Base-by-base conservation (phyloP, 305 asterid species). In the Rubia occidens region DNA sequence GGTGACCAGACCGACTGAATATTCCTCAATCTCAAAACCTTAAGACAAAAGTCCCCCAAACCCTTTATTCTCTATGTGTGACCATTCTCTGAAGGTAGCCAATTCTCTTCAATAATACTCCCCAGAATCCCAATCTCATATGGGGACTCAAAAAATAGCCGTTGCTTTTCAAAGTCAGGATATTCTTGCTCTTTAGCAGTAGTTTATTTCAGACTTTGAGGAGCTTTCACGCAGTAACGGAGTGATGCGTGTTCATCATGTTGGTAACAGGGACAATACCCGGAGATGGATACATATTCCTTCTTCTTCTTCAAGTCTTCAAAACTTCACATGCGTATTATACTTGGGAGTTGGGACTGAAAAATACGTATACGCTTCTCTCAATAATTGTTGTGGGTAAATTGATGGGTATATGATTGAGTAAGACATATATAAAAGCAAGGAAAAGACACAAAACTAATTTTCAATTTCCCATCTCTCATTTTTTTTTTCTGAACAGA, bases 1-100 rank as follows among this genome's bases (percentile, higher is more conserved):
- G 74, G 77, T 79, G 54, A 81, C 77, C 83, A 77, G 81, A 75
- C 84, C 83, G 51, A 55, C 62, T 85, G 85, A 78, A 87, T 85
- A 85, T 82, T 79, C 85, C 69, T 72, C 76, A 51, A 43, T 20
- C 66, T 44, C 61, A 45, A 74, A 83, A 87, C 85, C 84, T 81
- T 59, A 77, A 83, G 77, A 17, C 21, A 17, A 51, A 47, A 47
- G 8, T 6, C 18, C 54, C 54, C 54, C 63, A 58, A 56, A 40
- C 71, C 24, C 68, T 82, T 76, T 79, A 74, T 82, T 87, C 95
- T 72, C 44, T 59, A 70, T 79, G 17, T 73, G 83, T 76, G 81
- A 84, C 79, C 85, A 78, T 76, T 76, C 78, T 71, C 67, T 56
- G 81, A 78, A 78, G 72, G 75, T 67, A 74, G 44, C 67, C 79